Base-by-base conservation (phyloP, 176 grass and related monocot species). In the Lolium perenne region DNA sequence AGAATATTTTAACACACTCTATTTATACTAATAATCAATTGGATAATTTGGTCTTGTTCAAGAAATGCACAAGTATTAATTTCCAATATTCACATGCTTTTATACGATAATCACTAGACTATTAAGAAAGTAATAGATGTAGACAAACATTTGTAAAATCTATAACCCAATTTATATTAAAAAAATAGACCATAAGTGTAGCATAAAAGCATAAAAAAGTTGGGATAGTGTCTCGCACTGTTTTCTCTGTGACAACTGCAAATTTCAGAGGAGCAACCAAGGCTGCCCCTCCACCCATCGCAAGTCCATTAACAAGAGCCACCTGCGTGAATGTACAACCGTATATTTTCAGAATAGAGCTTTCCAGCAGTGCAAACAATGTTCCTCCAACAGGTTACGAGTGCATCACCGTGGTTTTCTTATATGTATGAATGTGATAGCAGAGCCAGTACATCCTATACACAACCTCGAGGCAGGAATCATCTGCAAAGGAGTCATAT, bases 361-460 rank as follows among this genome's bases (percentile, higher is more conserved):
- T 71, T 15, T 71, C 1, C 51, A 46, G 21, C 4, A 7, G 11
- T 18, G 32, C 45, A 50, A 81, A 78, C 5, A 79, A 6, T 41
- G 9, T 45, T 76, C 69, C 11, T 77, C 16, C 23, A 75, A 46
- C 3, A 77, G 69, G 53, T 18, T 17, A 77, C 74, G 16, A 57
- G 57, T 20, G 47, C 14, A 78, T 45, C 83, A 99, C 97, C 84
- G 23, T 82, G 12, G 88, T 86, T 91, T 94, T 99, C 88, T 99
- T 96, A 55, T 96, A 99, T 7, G 97, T 96, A 58, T 96, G 97
- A 48, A 99, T 92, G 80, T 98, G 97, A 80, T 96, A 95, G 84
- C 97, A 98, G 70, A 98, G 88, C 94, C 97, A 95, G 75, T 98
- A 98, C 97, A 98, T 98, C 80, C 94, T 98, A 64, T 98, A 98